Evolutionary conservation across 345 rosid species (phyloP), one percentile per base, ranked within the genome.

Genomic region (rapeseed (Brassica napus)): DNA sequence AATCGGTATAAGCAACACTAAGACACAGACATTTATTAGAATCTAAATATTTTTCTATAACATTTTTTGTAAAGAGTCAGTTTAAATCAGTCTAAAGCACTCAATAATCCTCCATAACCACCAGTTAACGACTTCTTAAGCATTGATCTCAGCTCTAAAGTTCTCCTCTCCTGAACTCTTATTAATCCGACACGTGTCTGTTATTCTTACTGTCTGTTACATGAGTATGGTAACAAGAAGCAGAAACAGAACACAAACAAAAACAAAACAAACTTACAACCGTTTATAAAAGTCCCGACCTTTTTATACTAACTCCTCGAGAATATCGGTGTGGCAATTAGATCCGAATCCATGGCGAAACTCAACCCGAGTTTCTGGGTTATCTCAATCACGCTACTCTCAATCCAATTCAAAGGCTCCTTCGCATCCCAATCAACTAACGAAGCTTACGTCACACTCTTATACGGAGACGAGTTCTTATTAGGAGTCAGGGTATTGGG

Each of bases 401-500:
- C 82, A 68, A 66, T 80, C 73, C 87, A 77, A 10, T 73, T 81
- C 44, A 78, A 67, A 15, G 79, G 70, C 58, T 76, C 90, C 69
- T 57, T 69, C 18, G 88, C 86, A 74, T 83, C 84, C 65, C 59
- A 18, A 71, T 82, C 86, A 72, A 83, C 81, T 18, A 80, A 79
- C 30, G 82, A 89, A 74, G 98, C 98, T 49, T 94, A 91, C 82
- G 97, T 82, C 77, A 92, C 97, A 32, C 87, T 94, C 11, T 74
- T 94, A 77, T 94, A 94, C 49, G 98, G 97, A 23, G 98, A 94
- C 81, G 98, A 91, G 86, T 94, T 94, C 83, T 71, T 94, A 69
- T 79, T 94, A 81, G 98, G 98, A 18, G 98, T 92, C 81, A 87
- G 98, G 84, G 97, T 94, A 60, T 65, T 94, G 81, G 98, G 98